Base-by-base conservation (phyloP, 163 green algal species). In the Scenedesmus sp. region DNA sequence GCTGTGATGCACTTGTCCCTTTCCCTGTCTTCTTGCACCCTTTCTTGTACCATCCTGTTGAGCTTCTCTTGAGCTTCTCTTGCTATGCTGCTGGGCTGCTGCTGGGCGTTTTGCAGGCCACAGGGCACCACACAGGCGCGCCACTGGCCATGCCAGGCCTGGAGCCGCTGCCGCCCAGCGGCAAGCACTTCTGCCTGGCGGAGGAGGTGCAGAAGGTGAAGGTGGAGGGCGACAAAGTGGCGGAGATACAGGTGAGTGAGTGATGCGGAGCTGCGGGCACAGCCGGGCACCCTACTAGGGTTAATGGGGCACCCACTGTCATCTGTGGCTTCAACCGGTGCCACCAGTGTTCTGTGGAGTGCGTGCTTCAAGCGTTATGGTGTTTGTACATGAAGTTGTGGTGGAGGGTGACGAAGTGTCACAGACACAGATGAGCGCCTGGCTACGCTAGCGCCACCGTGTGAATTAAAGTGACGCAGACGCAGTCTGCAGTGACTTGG, bases 41-140 rank as follows among this genome's bases (percentile, higher is more conserved):
- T 65, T 20, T 24, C 13, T 65, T 2, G 2, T 65, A 24, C 24
- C n/a, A n/a, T 22, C 13, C 12, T 65, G 2, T 24, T 26, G 24
- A 2, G 2, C 53, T 4, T 20, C 2, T 30, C 26, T 24, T 65
- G 53, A 6, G 15, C 3, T 65, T 13, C 53, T 35, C 22, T 10
- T 72, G 59, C 22, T 30, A 37, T 44, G 35, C 72, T 43, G 72
- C 59, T 24, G 72, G 24, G 72, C 72, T 6, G 13, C n/a, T n/a
- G n/a, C n/a, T n/a, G n/a, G 40, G 16, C 49, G n/a, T 24, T 24
- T 4, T 85, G 43, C 82, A 95, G 89, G 92, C 84, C 16, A 88
- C 68, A 2, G 94, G 93, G 30, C 91, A 94, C 43, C 94, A 96
- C 89, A 95, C 93, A 18, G 94, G 93, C 26, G 88, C 87, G 2